Evolutionary conservation across 1,284 basidiomycete genomes (phyloP), one percentile per base, ranked within the genome.

Genomic region (Chondrostereum purpureum): DNA sequence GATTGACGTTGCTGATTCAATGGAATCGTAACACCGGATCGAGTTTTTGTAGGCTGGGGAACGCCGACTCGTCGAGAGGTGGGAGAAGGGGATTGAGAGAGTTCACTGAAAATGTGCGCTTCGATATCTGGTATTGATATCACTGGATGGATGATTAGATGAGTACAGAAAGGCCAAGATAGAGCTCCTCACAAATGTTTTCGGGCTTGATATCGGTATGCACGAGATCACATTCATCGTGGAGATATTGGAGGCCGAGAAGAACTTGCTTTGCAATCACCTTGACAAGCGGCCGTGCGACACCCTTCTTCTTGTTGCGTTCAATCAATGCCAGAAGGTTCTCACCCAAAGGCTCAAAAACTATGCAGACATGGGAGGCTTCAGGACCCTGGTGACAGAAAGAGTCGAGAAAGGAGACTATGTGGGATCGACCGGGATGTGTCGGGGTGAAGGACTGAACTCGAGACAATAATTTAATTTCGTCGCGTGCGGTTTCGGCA

Each of bases 201-300:
- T 94, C 91, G 45, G 91, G 90, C 64, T 94, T 94, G 53, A 94
- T 87, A 61, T 94, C 91, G 21, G 86, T 88, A 58, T 89, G 87
- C 24, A 92, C 87, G 24, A 92, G 75, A 56, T 89, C 86, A 63
- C 91, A 93, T 63, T 90, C 87, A 40, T 90, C 86, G 55, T 94
- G 91, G 43, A 94, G 78, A 64, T 92, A 94, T 62, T 92, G 83
- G 50, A 94, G 73, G n/a, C 89, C 92, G 23, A 92, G 78, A 38
- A 94, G 73, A 42, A 92, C 72, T 65, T 94, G 91, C 63, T 75
- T 88, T 17, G 86, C 74, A 52, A 94, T 89, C 50, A 87, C 69
- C 65, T 87, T 90, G 52, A 93, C 90, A 46, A 92, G 74, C 42
- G 81, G 72, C 19, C 77, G 77, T 3, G 90, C 82, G 19, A 94